Base-by-base conservation (phyloP, 495 filamentous ascomycete genomes). In the Hypoxylon trugodes region DNA sequence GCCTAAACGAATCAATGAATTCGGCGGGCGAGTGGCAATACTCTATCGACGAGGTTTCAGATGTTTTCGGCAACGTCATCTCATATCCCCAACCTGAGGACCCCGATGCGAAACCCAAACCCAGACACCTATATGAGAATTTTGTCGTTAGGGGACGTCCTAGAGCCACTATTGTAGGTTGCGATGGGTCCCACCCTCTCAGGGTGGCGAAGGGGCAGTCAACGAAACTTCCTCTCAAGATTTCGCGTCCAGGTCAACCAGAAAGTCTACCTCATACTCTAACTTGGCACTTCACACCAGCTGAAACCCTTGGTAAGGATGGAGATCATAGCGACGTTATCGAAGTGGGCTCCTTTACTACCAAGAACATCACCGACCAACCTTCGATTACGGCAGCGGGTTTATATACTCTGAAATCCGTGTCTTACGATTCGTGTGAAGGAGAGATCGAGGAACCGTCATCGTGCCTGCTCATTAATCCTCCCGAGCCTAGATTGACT, bases 391-490 rank as follows among this genome's bases (percentile, higher is more conserved):
- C 85, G 22, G 86, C 90, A 12, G 85, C 91, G 5, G 95, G 95
- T 21, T 81, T 96, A 62, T 98, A 98, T 75, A 89, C 88, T 3
- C 73, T 98, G 45, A 87, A 85, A 52, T 86, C 89, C 5, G 83
- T 97, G 10, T 82, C 87, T 2, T 95, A 90, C 43, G 83, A 90
- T 16, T 89, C 85, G 50, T 98, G 95, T 70, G 78, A 84, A 10
- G 95, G 95, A 32, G 93, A 97, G 66, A 84, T 98, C 2, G 79
- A 94, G 60, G 95, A 97, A 71, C 95, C 95, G 21, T 89, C 95
- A 3, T 92, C 93, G 21, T 98, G 93, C 71, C 79, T 96, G 50
- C 76, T 98, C 43, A 84, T 91, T 33, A 97, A 97, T 61, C 95
- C 95, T 12, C 90, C 94, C 0, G 88, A 97, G 76, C 95, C 95